Percentiles rank a stretch among this genome's conserved stretches.
Evolutionary conservation across 1,284 basidiomycete species (phyloP).

Genomic region (Athelia sp.): DNA sequence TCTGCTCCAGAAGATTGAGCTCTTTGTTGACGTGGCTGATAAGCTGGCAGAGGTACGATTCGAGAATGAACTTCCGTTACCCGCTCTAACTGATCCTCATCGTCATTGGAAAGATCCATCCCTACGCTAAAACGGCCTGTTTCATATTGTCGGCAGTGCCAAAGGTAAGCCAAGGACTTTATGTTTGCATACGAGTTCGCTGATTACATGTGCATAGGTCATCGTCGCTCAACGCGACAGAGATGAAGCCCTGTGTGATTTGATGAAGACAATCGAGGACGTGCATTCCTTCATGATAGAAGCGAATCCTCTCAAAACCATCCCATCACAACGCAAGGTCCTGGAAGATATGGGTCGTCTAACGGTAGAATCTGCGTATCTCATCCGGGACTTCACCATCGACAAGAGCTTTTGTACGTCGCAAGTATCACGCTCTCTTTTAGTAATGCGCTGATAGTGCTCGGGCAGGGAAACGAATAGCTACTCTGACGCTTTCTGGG

Average conservation of each 20-base stretch:
- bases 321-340: background rate
- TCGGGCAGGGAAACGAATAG: too few relatives aligned
- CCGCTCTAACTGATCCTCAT: background rate
- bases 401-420: constrained; percentile 1
- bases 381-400: constrained; percentile 4
- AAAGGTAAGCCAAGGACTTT: background rate
- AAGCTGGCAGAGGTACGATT: background rate
- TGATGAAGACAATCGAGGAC: background rate
- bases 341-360: background rate
- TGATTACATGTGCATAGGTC: background rate
- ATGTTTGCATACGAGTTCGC: background rate
- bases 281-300: background rate
- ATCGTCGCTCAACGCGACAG: background rate
- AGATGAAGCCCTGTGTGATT: background rate
- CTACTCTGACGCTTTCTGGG: too few relatives aligned
- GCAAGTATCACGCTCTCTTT: background rate
- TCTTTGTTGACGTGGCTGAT: background rate
- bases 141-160: background rate
- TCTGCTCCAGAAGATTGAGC: background rate
- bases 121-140: background rate
- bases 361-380: constrained; percentile 2
- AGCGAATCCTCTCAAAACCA: background rate
- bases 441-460: too few relatives aligned
- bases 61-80: background rate
- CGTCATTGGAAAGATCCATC: background rate